These are phyloP conservation scores for Russula ochroleuca DNA, from an alignment of 768 basidiomycete genomes.

Conservation along the genomic window DNA sequence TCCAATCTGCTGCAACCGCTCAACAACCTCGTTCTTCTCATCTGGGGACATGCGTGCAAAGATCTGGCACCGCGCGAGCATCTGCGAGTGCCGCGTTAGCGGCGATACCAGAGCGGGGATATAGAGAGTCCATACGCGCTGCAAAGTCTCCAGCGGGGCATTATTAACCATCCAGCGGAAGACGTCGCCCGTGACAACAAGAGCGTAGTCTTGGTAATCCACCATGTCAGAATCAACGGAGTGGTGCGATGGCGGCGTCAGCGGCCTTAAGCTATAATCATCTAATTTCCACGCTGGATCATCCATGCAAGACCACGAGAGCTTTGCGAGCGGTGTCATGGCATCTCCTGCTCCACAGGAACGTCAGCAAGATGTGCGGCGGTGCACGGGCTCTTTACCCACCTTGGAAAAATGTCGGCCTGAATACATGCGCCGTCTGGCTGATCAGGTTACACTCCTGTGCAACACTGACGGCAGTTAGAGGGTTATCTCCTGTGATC, in stretches of 20 bases:
- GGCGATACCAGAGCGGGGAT: not conserved
- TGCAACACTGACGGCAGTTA: slow-evolving; percentile 96
- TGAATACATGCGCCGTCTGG: slow-evolving; percentile 84
- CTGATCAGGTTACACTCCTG: slow-evolving; percentile 88
- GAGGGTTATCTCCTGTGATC: slow-evolving; percentile 97
- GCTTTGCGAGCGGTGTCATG: slow-evolving; percentile 48
- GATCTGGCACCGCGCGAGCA: slow-evolving; percentile 95
- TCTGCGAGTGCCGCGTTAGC: slow-evolving; percentile 44
- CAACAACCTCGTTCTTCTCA: slow-evolving; percentile 98
- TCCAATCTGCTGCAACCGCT: slow-evolving; percentile 85
- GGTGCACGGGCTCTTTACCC: slow-evolving; percentile 10
- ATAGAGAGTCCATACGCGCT: slow-evolving; percentile 55
- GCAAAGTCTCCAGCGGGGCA: slow-evolving; percentile 88
- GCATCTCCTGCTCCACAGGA: slow-evolving; percentile 45
- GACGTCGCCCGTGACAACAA: slow-evolving; percentile 91
- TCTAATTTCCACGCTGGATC: slow-evolving; percentile 83
- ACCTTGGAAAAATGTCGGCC: slow-evolving; percentile 78
- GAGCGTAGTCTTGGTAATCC: slow-evolving; percentile 80
- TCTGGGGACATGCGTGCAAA: slow-evolving; percentile 99
- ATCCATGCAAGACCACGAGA: slow-evolving; percentile 93
- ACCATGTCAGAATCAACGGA: slow-evolving; percentile 67
- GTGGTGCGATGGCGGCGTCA: slow-evolving; percentile 64
- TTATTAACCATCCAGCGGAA: slow-evolving; percentile 98
- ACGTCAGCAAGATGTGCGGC: not conserved
- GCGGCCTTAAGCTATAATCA: slow-evolving; percentile 79